Evolutionary conservation across 257 asterid species (phyloP), one percentile per base, ranked within the genome.

Genomic region (Handroanthus guayacan): DNA sequence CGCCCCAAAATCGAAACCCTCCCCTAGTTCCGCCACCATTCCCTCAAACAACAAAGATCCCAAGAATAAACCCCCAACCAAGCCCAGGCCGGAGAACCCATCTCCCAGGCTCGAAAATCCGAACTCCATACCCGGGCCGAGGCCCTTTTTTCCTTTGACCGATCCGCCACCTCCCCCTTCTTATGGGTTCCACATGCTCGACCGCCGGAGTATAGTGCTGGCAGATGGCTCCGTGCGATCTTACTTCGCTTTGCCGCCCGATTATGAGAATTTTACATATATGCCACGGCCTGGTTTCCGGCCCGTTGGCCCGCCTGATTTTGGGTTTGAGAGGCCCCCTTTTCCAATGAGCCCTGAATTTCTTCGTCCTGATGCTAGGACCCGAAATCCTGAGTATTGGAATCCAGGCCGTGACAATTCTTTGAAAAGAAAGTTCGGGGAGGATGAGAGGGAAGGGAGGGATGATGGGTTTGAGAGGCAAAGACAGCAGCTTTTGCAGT

Each of bases 141-240:
- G 81, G 9, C 81, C 85, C 63, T 20, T 20, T 67, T 84, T 85
- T 63, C 97, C 91, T 48, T 78, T 87, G 79, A 83, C 57, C 77
- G 97, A 90, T 74, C 98, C 89, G 5, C 94, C 97, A 0, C 98
- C 97, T n/a, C 91, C 93, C 10, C 97, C 97, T 7, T 77, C 97
- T 4, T 95, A 95, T 71, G 98, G 97, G 13, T 89, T 93, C 80
- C 99, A 92, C 83, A 86, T 90, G 97, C 97, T 95, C 56, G 97
- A 95, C 0, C 98, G 98, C 67, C 89, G 98, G 31, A 87, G 83
- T 13, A 77, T 93, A 51, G 84, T 82, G 73, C 87, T 92, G 5
- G 88, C 93, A 36, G 99, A 95, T 69, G 99, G 99, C 20, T 91
- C 95, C 3, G 93, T 86, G 38, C 86, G 97, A 10, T 90, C 98